Conservation (phyloP, 306 rosid species). For the Neltuma alba region DNA sequence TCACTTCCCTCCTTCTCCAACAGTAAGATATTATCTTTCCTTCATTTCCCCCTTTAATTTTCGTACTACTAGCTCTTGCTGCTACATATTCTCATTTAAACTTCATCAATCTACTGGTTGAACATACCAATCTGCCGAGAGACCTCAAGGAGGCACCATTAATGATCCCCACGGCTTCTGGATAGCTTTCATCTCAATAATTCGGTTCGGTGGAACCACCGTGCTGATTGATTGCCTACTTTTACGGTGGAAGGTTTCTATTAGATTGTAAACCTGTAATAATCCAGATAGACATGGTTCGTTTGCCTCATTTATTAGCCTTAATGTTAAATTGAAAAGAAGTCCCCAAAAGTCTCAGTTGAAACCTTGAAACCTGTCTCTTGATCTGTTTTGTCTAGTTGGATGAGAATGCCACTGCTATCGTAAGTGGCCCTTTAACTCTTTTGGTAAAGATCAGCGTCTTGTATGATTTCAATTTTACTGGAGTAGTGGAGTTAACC, state of each 20-base stretch:
- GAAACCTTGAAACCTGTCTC: background rate
- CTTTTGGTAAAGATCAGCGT: background rate
- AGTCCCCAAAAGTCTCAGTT: background rate
- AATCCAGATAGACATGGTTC: conserved; percentile 21
- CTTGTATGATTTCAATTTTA: background rate
- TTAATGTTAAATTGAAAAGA: background rate
- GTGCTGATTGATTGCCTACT: conserved; percentile 36
- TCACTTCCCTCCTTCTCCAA: conserved; percentile 48
- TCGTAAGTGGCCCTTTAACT: background rate
- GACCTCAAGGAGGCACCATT: background rate
- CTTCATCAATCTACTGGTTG: conserved; percentile 30
- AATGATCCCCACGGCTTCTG: conserved; percentile 3
- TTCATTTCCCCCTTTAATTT: background rate
- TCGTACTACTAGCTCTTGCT: conserved; percentile 26
- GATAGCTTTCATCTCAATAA: conserved; percentile 7
- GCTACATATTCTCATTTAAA: background rate
- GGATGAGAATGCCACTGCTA: background rate
- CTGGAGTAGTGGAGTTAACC: conserved; percentile 35
- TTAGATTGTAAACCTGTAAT: background rate
- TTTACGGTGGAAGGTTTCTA: conserved; percentile 34
- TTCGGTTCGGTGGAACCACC: conserved; percentile 46
- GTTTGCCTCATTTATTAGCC: conserved; percentile 14
- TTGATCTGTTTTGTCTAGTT: background rate
- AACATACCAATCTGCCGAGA: conserved; percentile 5
- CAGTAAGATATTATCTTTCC: conserved; percentile 41